Base-by-base conservation (phyloP, 495 filamentous ascomycete species). In the Annulohypoxylon stygium region DNA sequence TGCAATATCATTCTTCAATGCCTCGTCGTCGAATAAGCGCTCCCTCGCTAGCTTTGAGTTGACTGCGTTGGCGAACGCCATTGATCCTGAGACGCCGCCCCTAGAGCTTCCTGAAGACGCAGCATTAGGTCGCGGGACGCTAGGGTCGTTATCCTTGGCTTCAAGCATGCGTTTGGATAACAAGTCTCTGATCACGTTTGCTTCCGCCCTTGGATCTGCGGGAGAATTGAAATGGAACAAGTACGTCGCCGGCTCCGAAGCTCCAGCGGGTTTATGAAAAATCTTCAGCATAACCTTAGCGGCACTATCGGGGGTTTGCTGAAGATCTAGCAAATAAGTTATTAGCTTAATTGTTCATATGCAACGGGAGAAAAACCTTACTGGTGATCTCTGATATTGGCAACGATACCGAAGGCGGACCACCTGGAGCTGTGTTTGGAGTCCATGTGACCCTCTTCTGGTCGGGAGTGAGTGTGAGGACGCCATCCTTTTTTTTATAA, bases 401-500 rank as follows among this genome's bases (percentile, higher is more conserved):
- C 30, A 98, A 88, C 3, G 88, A 90, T 39, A 98, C 80, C 18
- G 86, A 72, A 16, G 90, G 85, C 61, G 87, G 81, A 3, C 85
- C 85, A 14, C 86, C 81, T 2, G 84, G 81, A 36, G 85, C 84
- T 68, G 85, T 83, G 16, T 87, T 83, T 0, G 94, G 92, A 4
- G 88, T 93, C 95, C 95, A 99, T 77, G 88, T 90, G 50, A 99
- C 86, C 39, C 88, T 89, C 70, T 86, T 86, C 65, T 86, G 84
- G 82, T 95, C 92, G 37, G 85, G 83, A 30, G 91, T 86, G 58
- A 97, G 83, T 53, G 87, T 87, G 77, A 99, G 85, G 74, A 87
- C 89, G 78, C 96, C 96, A 85, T 98, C 94, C 83, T 95, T 94
- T 86, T 99, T 99, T 84, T 97, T 98, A 87, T 95, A 98, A 61